Conservation (phyloP, 352 stramenopile species). For the Phytophthora citrophthora region DNA sequence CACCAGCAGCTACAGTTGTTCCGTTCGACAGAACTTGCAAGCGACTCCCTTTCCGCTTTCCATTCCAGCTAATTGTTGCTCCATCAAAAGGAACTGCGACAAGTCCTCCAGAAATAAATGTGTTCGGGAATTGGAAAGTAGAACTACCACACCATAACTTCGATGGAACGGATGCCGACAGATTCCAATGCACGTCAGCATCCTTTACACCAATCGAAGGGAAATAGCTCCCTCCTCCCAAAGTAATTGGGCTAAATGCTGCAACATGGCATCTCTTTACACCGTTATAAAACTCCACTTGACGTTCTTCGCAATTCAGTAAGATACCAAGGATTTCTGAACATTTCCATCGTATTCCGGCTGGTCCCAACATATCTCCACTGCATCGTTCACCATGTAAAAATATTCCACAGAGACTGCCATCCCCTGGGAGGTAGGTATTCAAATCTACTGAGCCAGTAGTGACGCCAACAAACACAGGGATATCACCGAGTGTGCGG, state of each 20-base stretch:
- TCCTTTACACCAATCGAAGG: slow-evolving; percentile 64
- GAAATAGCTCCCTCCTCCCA: slow-evolving; percentile 43
- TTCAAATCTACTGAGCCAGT: slow-evolving; percentile 70
- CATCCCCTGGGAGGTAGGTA: slow-evolving; percentile 23
- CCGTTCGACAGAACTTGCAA: slow-evolving; percentile 60
- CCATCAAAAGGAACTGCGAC: slow-evolving; percentile 66
- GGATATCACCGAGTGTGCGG: slow-evolving; percentile 47
- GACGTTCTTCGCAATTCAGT: slow-evolving; percentile 66
- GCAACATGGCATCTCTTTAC: slow-evolving; percentile 43
- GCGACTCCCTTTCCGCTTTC: slow-evolving; percentile 56
- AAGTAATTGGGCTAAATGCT: slow-evolving; percentile 27
- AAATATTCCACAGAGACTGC: slow-evolving; percentile 37
- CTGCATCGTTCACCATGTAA: slow-evolving; percentile 45
- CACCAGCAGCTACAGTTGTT: slow-evolving; percentile 60
- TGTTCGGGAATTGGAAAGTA: slow-evolving; percentile 61
- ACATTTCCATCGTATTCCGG: slow-evolving; percentile 41
- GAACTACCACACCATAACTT: slow-evolving; percentile 64
- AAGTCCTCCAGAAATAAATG: slow-evolving; percentile 72
- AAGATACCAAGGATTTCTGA: slow-evolving; percentile 57
- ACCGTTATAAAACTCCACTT: slow-evolving; percentile 67
- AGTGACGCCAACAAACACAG: slow-evolving; percentile 79
- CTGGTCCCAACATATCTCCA: slow-evolving; percentile 17
- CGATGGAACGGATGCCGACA: slow-evolving; percentile 55
- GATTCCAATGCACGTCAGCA: slow-evolving; percentile 72
- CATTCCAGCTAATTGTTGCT: slow-evolving; percentile 65